Evolutionary conservation across 1,284 basidiomycete genomes (phyloP), one percentile per base, ranked within the genome.

Genomic region (Chalciporus sp.): DNA sequence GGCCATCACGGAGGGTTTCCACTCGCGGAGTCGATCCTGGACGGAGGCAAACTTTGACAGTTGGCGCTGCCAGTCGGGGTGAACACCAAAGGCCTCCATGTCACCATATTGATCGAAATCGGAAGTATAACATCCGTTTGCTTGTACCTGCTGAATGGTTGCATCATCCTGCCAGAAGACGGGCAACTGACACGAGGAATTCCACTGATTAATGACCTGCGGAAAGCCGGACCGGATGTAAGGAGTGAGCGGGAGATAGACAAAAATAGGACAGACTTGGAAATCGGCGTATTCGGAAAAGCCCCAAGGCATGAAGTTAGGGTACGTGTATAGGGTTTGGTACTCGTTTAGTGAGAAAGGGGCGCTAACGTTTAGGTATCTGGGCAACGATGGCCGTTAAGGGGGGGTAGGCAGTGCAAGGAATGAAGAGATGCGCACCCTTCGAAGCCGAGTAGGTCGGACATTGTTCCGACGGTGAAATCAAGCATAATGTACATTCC

Each of bases 61-160:
- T 71, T 96, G 91, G 82, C 94, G 93, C 67, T 95, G 82, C 90
- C 90, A 94, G 71, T 92, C 89, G n/a, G 88, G 88, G 66, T 91
- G 92, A 35, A 95, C 92, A 87, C 94, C 94, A 69, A 96, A 96
- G 57, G 94, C 94, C 71, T 95, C 94, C 82, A 93, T 91, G 74
- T 96, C 94, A 58, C 94, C 94, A 63, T 90, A 96, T 59, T 95
- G 92, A 72, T 96, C 94, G 63, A 95, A 95, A 58, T 94, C 91
- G 27, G 89, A 92, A 27, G 75, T 72, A 61, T 85, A 77, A 70
- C 94, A 96, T 23, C 93, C 92, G 39, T 80, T 76, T 27, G 10
- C 27, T 10, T 52, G 78, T 9, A 87, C 71, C 42, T 81, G 72
- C 59, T 90, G 76, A 43, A 84, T 75, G 0, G 77, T 77, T 20